A percentile compares a stretch with the other conserved stretches of the same genome.
These are phyloP conservation scores for Talaromyces liani DNA, from an alignment of 495 filamentous ascomycete species.

Conservation along the genomic window DNA sequence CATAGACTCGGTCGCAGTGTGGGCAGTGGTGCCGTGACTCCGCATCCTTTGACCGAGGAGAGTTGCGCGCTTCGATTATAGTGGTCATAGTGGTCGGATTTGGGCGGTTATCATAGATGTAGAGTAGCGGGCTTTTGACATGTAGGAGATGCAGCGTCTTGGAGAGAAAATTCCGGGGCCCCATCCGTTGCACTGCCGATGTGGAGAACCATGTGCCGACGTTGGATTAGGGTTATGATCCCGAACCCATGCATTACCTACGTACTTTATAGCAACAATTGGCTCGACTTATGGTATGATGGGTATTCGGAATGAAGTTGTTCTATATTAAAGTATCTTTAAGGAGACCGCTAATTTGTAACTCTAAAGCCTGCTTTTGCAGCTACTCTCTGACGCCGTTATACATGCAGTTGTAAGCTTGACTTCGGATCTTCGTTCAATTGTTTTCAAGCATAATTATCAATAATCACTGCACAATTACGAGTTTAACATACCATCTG, in stretches of 20 bases:
- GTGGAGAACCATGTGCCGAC: not conserved
- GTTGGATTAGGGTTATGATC: not conserved
- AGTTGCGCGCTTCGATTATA: not conserved
- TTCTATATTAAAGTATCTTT: not conserved
- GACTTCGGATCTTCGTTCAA: no score
- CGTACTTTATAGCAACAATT: not conserved
- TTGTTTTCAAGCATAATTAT: no score
- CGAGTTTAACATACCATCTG: no score
- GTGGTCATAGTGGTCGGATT: not conserved
- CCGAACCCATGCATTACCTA: no score
- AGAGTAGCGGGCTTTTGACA: not conserved
- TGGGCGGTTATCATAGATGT: not conserved
- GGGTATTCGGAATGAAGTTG: not conserved
- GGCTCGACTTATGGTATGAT: not conserved
- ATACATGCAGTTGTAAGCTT: not conserved
- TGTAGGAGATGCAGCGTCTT: not conserved
- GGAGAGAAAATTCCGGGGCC: no score
- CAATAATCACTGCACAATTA: no score
- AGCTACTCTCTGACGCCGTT: not conserved
- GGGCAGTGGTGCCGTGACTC: constrained; percentile 3
- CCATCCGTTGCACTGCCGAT: not conserved
- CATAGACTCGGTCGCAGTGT: constrained; percentile 19
- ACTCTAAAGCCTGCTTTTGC: no score
- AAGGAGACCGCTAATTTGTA: not conserved
- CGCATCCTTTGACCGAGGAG: not conserved